A percentile compares a stretch with the other conserved stretches of the same genome.
Evolutionary conservation across 2,329 filamentous ascomycete genomes (phyloP).

Genomic region (Penicillium sp.): DNA sequence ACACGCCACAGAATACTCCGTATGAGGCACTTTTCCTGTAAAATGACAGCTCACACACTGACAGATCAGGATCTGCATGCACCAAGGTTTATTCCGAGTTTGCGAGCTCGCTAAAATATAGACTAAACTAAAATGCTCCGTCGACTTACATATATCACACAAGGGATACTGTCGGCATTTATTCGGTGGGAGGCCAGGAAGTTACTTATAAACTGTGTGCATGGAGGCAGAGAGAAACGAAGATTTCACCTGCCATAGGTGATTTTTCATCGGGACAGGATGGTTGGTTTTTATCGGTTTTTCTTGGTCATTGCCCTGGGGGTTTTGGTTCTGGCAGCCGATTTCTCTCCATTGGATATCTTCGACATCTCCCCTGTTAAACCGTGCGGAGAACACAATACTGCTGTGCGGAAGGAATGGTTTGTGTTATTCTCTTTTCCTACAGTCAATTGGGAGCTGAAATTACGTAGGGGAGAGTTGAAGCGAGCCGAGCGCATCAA

Average conservation of each 20-base stretch:
- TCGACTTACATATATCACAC: slow-evolving; percentile 4
- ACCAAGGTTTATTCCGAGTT: neutral
- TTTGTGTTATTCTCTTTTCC: neutral
- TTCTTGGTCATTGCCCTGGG: slow-evolving; percentile 1
- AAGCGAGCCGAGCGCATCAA: slow-evolving; percentile 14
- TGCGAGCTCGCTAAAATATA: neutral
- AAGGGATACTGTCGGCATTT: neutral
- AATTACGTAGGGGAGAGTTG: slow-evolving; percentile 20
- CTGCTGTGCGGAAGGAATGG: slow-evolving; percentile 17
- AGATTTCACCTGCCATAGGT: neutral
- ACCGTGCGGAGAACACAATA: neutral
- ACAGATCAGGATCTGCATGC: neutral
- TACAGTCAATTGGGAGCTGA: neutral
- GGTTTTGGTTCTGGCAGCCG: neutral
- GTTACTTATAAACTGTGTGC: neutral
- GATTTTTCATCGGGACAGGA: neutral
- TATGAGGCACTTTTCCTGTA: neutral
- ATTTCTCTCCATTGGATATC: neutral
- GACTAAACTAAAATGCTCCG: neutral
- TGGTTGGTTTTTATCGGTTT: slow-evolving; percentile 4
- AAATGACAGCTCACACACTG: slow-evolving; percentile 6
- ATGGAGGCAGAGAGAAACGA: neutral
- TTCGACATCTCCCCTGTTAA: neutral
- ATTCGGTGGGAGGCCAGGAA: neutral
- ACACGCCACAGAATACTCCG: neutral